These are phyloP conservation scores for Trichoderma arundinaceum DNA, from an alignment of 2,329 filamentous ascomycete genomes.

Conservation along the genomic window DNA sequence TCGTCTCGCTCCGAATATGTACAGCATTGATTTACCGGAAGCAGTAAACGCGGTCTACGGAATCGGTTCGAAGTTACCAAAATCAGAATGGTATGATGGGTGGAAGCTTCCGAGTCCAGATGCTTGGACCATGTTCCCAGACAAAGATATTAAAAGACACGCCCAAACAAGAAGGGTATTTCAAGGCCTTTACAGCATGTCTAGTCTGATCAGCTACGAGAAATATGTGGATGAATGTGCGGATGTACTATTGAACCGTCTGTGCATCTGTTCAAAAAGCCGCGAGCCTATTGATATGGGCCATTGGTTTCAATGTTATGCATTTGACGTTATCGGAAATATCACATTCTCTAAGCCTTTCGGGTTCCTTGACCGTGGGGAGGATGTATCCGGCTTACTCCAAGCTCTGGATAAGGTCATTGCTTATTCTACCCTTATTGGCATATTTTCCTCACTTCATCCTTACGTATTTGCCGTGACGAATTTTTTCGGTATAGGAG, in stretches of 20 bases:
- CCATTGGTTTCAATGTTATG: conserved; percentile 54
- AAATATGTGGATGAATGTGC: conserved; percentile 55
- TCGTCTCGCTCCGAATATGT: conserved; percentile 49
- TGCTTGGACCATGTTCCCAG: conserved; percentile 42
- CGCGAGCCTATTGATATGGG: conserved; percentile 45
- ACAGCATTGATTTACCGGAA: conserved; percentile 47
- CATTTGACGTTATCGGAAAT: conserved; percentile 58
- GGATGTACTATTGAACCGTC: conserved; percentile 46
- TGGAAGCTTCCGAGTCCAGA: conserved; percentile 37
- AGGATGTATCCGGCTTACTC: conserved; percentile 52
- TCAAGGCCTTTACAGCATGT: conserved; percentile 55
- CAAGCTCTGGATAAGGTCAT: conserved; percentile 36
- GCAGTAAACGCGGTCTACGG: conserved; percentile 51
- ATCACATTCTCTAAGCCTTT: conserved; percentile 49
- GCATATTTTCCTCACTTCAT: conserved; percentile 35
- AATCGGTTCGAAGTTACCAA: conserved; percentile 42
- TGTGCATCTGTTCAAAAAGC: conserved; percentile 45
- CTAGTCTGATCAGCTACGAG: conserved; percentile 55
- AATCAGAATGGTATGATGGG: conserved; percentile 39
- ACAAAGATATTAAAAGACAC: conserved; percentile 43
- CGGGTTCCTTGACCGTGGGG: conserved; percentile 54
- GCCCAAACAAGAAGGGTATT: conserved; percentile 48
- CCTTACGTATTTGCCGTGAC: conserved; percentile 34
- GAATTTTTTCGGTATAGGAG: conserved; percentile 33
- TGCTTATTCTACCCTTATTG: conserved; percentile 38